phyloP scores from a whole-genome alignment of 257 asterid species.

The Solanum sejunctum region DNA sequence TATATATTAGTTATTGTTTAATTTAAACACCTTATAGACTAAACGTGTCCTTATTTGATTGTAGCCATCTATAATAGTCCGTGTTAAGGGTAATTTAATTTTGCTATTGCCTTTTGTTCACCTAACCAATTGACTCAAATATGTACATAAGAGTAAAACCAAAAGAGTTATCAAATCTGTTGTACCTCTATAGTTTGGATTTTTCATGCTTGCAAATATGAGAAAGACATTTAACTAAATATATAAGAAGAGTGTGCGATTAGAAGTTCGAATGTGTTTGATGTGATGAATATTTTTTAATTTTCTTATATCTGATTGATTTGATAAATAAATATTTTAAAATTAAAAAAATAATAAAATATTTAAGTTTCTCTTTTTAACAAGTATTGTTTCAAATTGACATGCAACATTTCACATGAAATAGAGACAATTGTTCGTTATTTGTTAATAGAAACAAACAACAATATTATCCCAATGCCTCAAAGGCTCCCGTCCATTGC shows the following conservation, averaged over 20 bases:
- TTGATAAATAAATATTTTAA: no score
- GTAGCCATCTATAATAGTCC: not conserved
- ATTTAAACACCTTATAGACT: not conserved
- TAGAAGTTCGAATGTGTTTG: no score
- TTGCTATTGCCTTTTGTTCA: not conserved
- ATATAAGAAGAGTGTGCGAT: not conserved
- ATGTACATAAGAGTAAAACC: not conserved
- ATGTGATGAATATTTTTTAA: not conserved
- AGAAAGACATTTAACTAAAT: not conserved
- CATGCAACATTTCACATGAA: not conserved
- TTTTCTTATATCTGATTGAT: no score
- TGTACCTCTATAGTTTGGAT: not conserved
- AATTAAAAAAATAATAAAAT: not conserved
- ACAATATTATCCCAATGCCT: no score
- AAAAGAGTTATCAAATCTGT: not conserved
- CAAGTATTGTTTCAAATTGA: not conserved
- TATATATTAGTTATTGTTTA: not conserved
- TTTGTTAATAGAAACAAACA: no score
- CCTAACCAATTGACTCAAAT: not conserved
- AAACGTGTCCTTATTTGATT: not conserved
- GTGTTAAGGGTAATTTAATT: not conserved
- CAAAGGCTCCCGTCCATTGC: no score
- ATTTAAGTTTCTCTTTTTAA: not conserved
- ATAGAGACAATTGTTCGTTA: not conserved
- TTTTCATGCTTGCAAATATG: not conserved